Evolutionary conservation across 2,329 filamentous ascomycete genomes (phyloP), one percentile per base, ranked within the genome.

Genomic region (Pseudocercospora fijiensis): DNA sequence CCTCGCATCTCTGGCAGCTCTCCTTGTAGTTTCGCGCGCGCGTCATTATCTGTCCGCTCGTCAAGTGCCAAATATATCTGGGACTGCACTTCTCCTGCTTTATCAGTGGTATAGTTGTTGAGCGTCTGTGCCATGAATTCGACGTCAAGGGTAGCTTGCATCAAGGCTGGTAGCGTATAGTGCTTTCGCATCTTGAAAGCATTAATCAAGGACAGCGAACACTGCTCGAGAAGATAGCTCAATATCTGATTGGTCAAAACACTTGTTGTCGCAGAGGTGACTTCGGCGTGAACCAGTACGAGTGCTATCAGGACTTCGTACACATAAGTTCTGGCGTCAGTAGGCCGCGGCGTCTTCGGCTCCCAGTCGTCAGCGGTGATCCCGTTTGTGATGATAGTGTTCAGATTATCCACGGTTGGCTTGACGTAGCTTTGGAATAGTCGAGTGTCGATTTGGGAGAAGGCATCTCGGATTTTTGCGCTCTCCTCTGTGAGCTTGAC

Each of bases 121-220:
- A 99, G 84, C 4, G 94, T 97, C 80, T 99, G 95, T 0, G 93
- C 91, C 62, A 98, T 88, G 74, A 99, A 98, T 78, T 99, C 95
- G 1, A 97, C 93, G 74, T 99, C 95, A 0, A 99, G 86, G 0
- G 95, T 99, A 1, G 96, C 96, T 78, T 99, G 96, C 88, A 98
- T 96, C 57, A 99, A 85, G 6, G 90, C 89, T 4, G 89, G 83
- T 0, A 99, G 86, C 1, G 87, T 85, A 78, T 95, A 98, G 6
- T 89, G 67, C 18, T 64, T 47, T 0, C 79, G 87, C 37, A 82
- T 75, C 76, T 85, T 82, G 82, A 98, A 96, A 0, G 91, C 88
- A 27, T 89, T 85, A 16, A 97, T 87, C n/a, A 98, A 87, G 65
- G 92, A 88, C 5, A 85, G 80, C 10, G 90, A 94, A 10, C 90